These are phyloP conservation scores for Leucocoprinus birnbaumii DNA, from an alignment of 768 basidiomycete genomes.

Conservation along the genomic window DNA sequence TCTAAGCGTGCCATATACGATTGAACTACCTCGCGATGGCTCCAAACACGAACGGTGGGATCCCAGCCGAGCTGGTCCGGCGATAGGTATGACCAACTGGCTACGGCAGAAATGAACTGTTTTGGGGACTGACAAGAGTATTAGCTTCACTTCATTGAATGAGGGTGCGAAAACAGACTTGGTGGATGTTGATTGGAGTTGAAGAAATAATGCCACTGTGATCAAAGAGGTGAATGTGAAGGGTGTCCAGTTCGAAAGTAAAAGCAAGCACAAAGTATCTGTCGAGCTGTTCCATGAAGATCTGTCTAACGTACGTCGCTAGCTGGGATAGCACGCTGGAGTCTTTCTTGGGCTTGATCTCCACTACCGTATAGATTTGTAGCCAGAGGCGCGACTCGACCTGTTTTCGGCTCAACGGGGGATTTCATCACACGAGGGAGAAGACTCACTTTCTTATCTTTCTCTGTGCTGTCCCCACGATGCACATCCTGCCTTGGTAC, in stretches of 20 bases:
- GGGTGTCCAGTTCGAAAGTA: neutral
- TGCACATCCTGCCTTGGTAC: no score
- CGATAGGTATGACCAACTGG: neutral
- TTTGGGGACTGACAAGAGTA: neutral
- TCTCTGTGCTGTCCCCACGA: no score
- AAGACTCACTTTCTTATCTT: no score
- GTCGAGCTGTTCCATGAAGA: constrained; percentile 6
- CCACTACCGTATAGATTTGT: neutral
- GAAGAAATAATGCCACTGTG: neutral
- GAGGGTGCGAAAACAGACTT: neutral
- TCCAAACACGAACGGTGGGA: neutral
- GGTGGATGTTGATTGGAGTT: neutral
- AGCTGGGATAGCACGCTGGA: neutral
- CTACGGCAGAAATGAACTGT: neutral
- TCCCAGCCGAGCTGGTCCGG: neutral
- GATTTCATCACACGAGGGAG: no score
- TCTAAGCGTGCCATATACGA: neutral
- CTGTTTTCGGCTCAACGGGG: no score
- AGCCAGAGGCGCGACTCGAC: neutral
- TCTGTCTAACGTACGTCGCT: neutral
- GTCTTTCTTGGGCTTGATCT: neutral
- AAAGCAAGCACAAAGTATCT: neutral
- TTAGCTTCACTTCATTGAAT: neutral
- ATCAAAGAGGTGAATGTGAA: neutral
- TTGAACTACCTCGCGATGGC: neutral